These are phyloP conservation scores for Ustilago esculenta DNA, from an alignment of 1,284 basidiomycete genomes.

Conservation along the genomic window DNA sequence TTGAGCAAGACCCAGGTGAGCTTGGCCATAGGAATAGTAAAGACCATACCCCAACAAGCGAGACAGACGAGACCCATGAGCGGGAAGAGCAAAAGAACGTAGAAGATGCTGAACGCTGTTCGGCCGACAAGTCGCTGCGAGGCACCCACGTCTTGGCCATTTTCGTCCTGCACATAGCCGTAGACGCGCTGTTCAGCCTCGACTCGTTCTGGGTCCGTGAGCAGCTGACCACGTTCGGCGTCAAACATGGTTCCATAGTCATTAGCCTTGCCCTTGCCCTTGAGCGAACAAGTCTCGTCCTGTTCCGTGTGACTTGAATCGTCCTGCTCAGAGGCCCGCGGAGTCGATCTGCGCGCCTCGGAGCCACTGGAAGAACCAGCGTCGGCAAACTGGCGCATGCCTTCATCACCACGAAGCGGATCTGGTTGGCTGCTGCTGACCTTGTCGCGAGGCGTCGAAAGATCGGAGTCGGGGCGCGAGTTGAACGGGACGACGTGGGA, in stretches of 20 bases:
- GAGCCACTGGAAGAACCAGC: slow-evolving; percentile 35
- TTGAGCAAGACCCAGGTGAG: slow-evolving; percentile 91
- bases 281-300: slow-evolving; percentile 44
- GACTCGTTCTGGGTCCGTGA: slow-evolving; percentile 48
- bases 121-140: slow-evolving; percentile 49
- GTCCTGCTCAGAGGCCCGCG: slow-evolving; percentile 26
- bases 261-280: slow-evolving; percentile 46
- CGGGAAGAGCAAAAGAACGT: slow-evolving; percentile 88
- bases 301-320: slow-evolving; percentile 33
- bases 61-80: slow-evolving; percentile 75
- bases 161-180: slow-evolving; percentile 59
- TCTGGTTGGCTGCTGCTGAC: slow-evolving; percentile 31
- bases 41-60: slow-evolving; percentile 89
- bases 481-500: slow-evolving; percentile 53
- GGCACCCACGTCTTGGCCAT: slow-evolving; percentile 56
- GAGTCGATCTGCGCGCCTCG: slow-evolving; percentile 32
- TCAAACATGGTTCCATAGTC: slow-evolving; percentile 34
- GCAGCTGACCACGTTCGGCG: slow-evolving; percentile 14
- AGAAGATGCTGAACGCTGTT: slow-evolving; percentile 71
- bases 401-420: slow-evolving; percentile 20
- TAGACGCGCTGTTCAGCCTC: slow-evolving; percentile 58
- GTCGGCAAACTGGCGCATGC: slow-evolving; percentile 15
- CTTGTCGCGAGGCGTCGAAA: slow-evolving; percentile 24
- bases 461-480: slow-evolving; percentile 30
- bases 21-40: slow-evolving; percentile 98